phyloP scores from a whole-genome alignment of 1,284 basidiomycete species.

The Leccinum subspadiceum region DNA sequence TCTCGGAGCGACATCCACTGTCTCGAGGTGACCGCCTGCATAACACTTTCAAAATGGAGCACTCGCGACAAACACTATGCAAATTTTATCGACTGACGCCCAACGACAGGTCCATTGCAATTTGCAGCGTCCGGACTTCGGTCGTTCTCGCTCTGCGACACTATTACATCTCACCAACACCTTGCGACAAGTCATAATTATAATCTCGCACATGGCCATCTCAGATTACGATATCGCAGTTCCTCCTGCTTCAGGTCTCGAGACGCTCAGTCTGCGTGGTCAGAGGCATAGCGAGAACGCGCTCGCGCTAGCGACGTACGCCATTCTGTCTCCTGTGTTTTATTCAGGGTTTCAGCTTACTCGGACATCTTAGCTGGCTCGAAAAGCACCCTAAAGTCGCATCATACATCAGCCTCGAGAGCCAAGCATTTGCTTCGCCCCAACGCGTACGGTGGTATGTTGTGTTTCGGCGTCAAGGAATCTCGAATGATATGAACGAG shows the following conservation, averaged over 20 bases:
- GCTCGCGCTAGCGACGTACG: constrained; percentile 65
- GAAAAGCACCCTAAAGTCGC: constrained; percentile 68
- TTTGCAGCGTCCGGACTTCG: too few relatives aligned
- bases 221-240: constrained; percentile 27
- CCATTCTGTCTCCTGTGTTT: neutral
- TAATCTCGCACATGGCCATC: too few relatives aligned
- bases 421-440: constrained; percentile 59
- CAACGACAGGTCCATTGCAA: too few relatives aligned
- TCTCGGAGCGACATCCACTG: too few relatives aligned
- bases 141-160: too few relatives aligned
- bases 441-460: constrained; percentile 70
- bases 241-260: constrained; percentile 80
- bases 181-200: too few relatives aligned
- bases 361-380: constrained; percentile 49
- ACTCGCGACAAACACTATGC: too few relatives aligned
- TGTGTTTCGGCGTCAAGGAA: constrained; percentile 79
- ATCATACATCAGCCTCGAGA: constrained; percentile 74
- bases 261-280: constrained; percentile 80
- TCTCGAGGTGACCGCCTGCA: too few relatives aligned
- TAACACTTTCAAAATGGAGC: too few relatives aligned
- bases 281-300: constrained; percentile 79
- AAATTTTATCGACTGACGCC: too few relatives aligned
- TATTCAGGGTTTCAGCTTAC: neutral
- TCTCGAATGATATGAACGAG: neutral
- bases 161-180: too few relatives aligned